Base-by-base conservation (phyloP, 805 yeast genomes). In the Kazachstania taianensis region DNA sequence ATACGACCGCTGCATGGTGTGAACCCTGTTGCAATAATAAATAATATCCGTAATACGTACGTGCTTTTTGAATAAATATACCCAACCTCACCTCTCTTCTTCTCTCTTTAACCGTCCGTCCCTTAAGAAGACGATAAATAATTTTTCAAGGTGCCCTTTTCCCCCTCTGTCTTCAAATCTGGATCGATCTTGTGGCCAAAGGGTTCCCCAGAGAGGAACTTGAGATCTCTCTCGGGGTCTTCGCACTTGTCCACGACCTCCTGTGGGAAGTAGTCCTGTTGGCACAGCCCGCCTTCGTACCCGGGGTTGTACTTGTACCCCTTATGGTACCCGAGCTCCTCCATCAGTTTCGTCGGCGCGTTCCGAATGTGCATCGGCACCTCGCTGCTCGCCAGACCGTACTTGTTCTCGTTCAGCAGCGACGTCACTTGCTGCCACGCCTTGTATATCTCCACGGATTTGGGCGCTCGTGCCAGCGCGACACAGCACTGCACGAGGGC, bases 261-360 rank as follows among this genome's bases (percentile, higher is more conserved):
- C 6, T 66, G 63, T 0, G 96, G 97, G 49, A 89, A 63, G 51
- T 82, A 85, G 9, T 66, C 70, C 55, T 92, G 98, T 28, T 62
- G 53, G 5, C 82, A 92, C 35, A 63, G 55, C 0, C 97, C 97
- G 38, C 77, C 73, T 31, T 62, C 61, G 55, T 55, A 94, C 44
- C 75, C 69, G 0, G 98, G 98, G 47, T 86, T 86, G 57, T 92
- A 94, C 56, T 85, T 84, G 61, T 92, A 92, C 12, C 76, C 78
- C 36, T 78, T 72, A 13, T 82, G 80, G 54, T 87, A 89, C 0
- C 94, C 97, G 41, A 86, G 50, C 35, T 85, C 94, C 38, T 75
- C 70, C 98, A 92, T 92, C 32, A 92, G 65, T 47, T 67, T 69
- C 0, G 98, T 94, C 2, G 99, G 98, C 0, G 98, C 97, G 55